Conservation (phyloP, 768 basidiomycete species). For the Agrocybe pediades region DNA sequence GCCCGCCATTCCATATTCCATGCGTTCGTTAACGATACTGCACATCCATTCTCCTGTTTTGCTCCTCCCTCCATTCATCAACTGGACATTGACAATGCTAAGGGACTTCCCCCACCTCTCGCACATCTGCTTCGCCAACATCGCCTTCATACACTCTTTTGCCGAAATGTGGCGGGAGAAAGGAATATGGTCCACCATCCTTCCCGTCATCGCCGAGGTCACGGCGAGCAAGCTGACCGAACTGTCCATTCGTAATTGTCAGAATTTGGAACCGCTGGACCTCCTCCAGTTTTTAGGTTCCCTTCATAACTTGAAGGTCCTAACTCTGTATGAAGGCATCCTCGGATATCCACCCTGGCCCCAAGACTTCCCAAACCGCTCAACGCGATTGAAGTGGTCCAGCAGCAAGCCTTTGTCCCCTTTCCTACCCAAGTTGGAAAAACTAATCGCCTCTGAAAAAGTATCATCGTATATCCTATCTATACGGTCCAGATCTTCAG, state of each 20-base stretch:
- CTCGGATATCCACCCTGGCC: too few relatives aligned
- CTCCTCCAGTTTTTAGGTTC: constrained; percentile 15
- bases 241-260: constrained; percentile 17
- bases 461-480: constrained; percentile 14
- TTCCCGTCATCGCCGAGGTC: constrained; percentile 18
- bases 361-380: not conserved
- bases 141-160: constrained; percentile 16
- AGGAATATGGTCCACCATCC: constrained; percentile 15
- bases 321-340: constrained; percentile 15
- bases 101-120: constrained; percentile 13
- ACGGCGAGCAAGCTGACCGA: constrained; percentile 13
- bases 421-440: constrained; percentile 9
- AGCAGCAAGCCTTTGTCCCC: not conserved
- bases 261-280: constrained; percentile 14
- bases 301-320: constrained; percentile 12
- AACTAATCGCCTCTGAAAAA: constrained; percentile 14
- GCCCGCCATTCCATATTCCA: constrained; percentile 2
- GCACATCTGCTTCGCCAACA: constrained; percentile 20
- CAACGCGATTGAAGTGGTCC: not conserved
- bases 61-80: constrained; percentile 21
- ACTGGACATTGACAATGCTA: constrained; percentile 22
- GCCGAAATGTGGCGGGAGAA: too few relatives aligned
- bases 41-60: constrained; percentile 19
- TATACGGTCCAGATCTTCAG: not conserved
- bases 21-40: constrained; percentile 11